Percentiles rank a stretch among this genome's conserved stretches.
Evolutionary conservation across 768 basidiomycete species (phyloP).

Genomic region (Rubroboletus pulcherrimus): DNA sequence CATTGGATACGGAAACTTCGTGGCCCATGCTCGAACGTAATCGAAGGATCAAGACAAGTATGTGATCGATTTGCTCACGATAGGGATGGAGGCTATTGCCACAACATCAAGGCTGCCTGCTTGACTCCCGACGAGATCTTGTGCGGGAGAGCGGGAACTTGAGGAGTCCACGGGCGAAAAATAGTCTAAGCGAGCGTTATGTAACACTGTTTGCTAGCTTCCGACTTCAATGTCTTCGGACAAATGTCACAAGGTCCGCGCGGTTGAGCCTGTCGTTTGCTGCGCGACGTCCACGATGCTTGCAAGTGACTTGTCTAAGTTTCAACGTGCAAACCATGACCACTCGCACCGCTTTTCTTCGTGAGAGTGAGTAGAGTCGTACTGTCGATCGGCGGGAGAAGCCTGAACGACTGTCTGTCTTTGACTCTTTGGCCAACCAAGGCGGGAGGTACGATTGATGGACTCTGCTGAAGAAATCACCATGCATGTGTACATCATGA

Average conservation of each 20-base stretch:
- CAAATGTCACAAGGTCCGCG: not conserved
- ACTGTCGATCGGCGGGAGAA: not conserved
- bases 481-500: not conserved
- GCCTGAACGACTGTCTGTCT: no score
- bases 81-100: not conserved
- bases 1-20: not conserved
- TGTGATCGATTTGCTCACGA: not conserved
- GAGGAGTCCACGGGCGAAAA: not conserved
- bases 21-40: not conserved
- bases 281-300: constrained; percentile 5
- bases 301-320: not conserved
- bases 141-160: not conserved
- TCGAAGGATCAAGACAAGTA: not conserved
- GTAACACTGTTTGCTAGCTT: no score
- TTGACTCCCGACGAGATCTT: not conserved
- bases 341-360: not conserved
- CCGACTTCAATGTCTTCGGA: not conserved
- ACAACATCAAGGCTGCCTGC: not conserved
- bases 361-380: not conserved
- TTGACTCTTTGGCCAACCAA: no score
- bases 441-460: no score
- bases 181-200: not conserved
- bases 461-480: no score
- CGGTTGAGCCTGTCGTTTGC: not conserved
- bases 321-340: no score